Evolutionary conservation across 108 stramenopile genomes (phyloP).

Genomic region (Skeletonema menzelii): DNA sequence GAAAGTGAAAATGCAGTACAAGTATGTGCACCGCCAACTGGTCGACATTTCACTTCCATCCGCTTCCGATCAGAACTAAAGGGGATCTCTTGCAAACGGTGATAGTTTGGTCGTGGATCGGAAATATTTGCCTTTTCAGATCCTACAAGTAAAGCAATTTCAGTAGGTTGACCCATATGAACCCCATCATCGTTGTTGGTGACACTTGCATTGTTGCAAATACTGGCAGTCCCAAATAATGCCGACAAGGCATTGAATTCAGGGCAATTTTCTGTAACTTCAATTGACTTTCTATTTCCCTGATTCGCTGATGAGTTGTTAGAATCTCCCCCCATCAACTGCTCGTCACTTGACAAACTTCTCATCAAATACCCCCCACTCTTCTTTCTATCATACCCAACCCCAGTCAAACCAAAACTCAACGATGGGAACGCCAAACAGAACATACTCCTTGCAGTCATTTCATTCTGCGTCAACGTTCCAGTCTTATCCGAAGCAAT

Average conservation of each 20-base stretch:
- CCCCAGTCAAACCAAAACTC: conserved; percentile 78
- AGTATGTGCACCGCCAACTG: conserved; percentile 71
- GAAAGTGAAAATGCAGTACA: conserved; percentile 70
- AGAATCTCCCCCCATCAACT: conserved; percentile 5
- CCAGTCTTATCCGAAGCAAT: conserved; percentile 98
- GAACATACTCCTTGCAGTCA: conserved; percentile 79
- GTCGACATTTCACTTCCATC: conserved; percentile 92
- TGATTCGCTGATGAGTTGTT: conserved; percentile 1
- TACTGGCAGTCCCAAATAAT: conserved; percentile 66
- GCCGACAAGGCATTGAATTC: conserved; percentile 64
- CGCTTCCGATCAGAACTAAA: conserved; percentile 93
- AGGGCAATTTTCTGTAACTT: conserved; percentile 27
- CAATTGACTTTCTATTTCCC: conserved; percentile 18
- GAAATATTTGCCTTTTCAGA: conserved; percentile 74
- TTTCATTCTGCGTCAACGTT: conserved; percentile 97
- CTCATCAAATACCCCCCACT: conserved; percentile 49
- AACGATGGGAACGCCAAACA: conserved; percentile 64
- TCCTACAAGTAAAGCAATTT: conserved; percentile 88
- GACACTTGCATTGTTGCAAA: conserved; percentile 88
- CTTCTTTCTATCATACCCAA: conserved; percentile 62
- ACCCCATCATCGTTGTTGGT: conserved; percentile 42
- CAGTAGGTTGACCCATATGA: conserved; percentile 89
- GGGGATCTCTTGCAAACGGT: conserved; percentile 89
- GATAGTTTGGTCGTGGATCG: conserved; percentile 85
- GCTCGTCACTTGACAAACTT: conserved; percentile 22